Base-by-base conservation (phyloP, 345 rosid genomes). In the Eutrema yunnanense region DNA sequence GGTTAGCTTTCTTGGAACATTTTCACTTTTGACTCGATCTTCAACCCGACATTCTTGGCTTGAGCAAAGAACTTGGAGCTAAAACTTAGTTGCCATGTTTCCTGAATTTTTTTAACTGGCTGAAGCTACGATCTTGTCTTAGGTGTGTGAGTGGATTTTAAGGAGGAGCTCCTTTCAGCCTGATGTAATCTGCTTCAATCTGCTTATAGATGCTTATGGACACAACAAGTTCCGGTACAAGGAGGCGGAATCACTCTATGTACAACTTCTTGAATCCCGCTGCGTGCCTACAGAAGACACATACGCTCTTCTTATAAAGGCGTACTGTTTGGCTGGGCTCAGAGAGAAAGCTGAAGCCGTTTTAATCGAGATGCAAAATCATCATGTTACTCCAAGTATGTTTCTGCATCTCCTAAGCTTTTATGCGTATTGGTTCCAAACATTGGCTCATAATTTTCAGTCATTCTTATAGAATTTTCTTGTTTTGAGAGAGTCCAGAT, bases 231-330 rank as follows among this genome's bases (percentile, higher is more conserved):
- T 84, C n/a, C 80, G 67, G 38, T 70, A 76, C 78, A 81, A 85
- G 79, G 87, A 90, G 72, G 94, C 93, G 0, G 97, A 93, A 74
- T 76, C 79, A 14, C 74, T 78, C 7, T 93, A 90, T 76, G 81
- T 90, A 56, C 86, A 86, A 49, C 96, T 93, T 80, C 78, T 84
- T 59, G 90, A 88, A 66, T 85, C 94, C 10, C 87, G 82, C 54
- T 90, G 97, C 32, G 76, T 89, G 47, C 98, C 97, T 46, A 93
- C 93, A 0, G 97, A 93, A 76, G 92, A 90, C 57, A 93, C 98
- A 49, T 93, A 90, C 48, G 96, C 96, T 10, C 87, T 87, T 80
- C 98, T 93, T 67, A 36, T 93, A 14, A 93, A 84, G 68, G 87
- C 93, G 22, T 93, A 87, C 68, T 90, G 96, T 84, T 80, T 46